These are phyloP conservation scores for Podila clonocystis DNA, from an alignment of 192 early-diverging fungal genomes.

Conservation along the genomic window DNA sequence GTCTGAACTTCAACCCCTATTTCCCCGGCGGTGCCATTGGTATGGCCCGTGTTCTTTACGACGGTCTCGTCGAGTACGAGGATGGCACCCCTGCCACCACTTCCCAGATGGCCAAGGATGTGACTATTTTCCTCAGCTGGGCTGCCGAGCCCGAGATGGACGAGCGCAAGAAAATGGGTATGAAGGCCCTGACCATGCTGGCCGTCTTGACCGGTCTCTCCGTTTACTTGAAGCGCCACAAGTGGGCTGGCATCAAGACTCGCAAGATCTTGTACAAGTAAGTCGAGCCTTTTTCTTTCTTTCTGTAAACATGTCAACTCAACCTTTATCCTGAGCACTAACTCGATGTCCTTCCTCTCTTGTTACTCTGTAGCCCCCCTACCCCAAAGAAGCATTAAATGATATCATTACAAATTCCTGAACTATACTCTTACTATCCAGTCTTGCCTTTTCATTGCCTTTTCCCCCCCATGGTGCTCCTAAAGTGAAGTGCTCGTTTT, in stretches of 20 bases:
- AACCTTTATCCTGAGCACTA: neutral
- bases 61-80: constrained; percentile 95
- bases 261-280: constrained; percentile 89
- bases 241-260: constrained; percentile 91
- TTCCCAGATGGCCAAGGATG: constrained; percentile 98
- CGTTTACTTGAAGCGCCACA: constrained; percentile 93
- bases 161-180: constrained; percentile 95
- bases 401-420: too few species aligned
- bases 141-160: constrained; percentile 98
- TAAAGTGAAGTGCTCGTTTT: too few species aligned
- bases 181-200: constrained; percentile 85
- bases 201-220: constrained; percentile 77
- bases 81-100: constrained; percentile 95
- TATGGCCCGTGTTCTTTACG: constrained; percentile 95
- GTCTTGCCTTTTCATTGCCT: too few species aligned
- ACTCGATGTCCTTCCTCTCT: neutral
- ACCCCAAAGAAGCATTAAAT: constrained; percentile 49
- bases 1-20: constrained; percentile 99
- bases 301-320: too few species aligned
- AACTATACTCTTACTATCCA: too few species aligned
- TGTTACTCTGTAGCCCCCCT: constrained; percentile 23
- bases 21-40: constrained; percentile 98
- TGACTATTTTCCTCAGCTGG: constrained; percentile 93
- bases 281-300: constrained; percentile 1
- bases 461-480: too few species aligned